phyloP scores from a whole-genome alignment of 2,329 filamentous ascomycete species.

The Trichoderma koningii region DNA sequence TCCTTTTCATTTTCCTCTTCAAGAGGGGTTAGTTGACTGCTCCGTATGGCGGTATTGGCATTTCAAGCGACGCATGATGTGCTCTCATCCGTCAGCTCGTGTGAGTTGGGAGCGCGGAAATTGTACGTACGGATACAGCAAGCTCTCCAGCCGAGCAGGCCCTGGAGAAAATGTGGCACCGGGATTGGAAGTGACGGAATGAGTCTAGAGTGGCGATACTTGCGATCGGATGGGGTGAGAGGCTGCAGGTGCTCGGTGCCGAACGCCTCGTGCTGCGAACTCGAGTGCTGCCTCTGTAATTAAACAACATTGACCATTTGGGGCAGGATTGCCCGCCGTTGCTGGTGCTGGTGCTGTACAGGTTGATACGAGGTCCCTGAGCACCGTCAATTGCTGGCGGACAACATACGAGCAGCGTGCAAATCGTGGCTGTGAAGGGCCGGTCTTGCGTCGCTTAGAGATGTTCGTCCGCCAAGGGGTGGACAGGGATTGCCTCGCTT shows the following conservation, averaged over 20 bases:
- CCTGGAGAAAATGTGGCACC: background rate
- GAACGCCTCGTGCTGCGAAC: background rate
- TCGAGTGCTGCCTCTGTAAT: background rate
- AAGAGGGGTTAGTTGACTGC: background rate
- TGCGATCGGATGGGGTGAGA: background rate
- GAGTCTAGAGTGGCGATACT: background rate
- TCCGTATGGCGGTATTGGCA: background rate
- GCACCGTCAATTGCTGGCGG: background rate
- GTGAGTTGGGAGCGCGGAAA: constrained; percentile 11
- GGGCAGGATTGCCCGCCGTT: background rate
- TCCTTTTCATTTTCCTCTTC: constrained; percentile 1
- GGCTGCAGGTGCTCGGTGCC: background rate
- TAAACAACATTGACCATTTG: background rate
- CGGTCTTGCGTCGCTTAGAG: constrained; percentile 16
- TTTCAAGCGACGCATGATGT: background rate
- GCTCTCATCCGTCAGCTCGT: constrained; percentile 4
- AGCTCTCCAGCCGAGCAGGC: background rate
- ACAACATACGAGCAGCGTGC: background rate
- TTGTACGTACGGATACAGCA: constrained; percentile 8
- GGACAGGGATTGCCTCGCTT: background rate
- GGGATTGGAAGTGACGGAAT: background rate
- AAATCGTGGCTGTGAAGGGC: background rate
- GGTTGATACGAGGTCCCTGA: background rate
- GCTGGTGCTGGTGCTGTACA: background rate
- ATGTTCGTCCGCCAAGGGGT: constrained; percentile 6